Base-by-base conservation (phyloP, 139 green algal genomes). In the Closterium sp. region DNA sequence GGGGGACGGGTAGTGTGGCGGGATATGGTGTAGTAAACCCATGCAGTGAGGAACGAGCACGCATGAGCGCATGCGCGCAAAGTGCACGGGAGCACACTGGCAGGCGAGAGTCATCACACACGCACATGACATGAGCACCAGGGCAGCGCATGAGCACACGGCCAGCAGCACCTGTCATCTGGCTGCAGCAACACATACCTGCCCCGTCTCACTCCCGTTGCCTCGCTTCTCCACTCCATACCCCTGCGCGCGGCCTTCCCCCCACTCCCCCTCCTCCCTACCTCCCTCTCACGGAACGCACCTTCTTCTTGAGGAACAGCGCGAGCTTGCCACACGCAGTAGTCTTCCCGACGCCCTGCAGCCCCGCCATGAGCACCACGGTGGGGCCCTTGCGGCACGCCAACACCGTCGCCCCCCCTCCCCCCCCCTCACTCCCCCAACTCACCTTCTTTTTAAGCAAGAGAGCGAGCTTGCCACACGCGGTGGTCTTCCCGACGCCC, bases 401-500 rank as follows among this genome's bases (percentile, higher is more conserved):
- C n/a, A n/a, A n/a, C n/a, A n/a, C 42, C 42, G 5, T 7, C 42
- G 5, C 5, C 42, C 5, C 42, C 42, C 42, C 42, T 7, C 42
- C 5, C 42, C 5, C 42, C 42, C 5, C 42, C 42, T 9, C 79
- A 6, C 24, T 5, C 79, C 24, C 79, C 79, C 27, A 19, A 9
- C 89, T 6, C 29, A 94, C 92, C 45, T 96, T 90, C 93, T 97
- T 96, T 93, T 97, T 96, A 13, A 99, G 96, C 92, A 96, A 97
- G 70, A 97, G 91, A 0, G 98, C 98, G 88, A 99, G 96, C 96
- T 99, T 99, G 85, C 97, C 98, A 34, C 96, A 98, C 0, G 97
- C 97, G 0, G 98, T 99, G 17, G 98, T 99, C 95, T 99, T 99
- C 50, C 98, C 98, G 70, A 99, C 98, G 27, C 98, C 98, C 93